Base-by-base conservation (phyloP, 148 eudicot species). In the Beta vulgaris region DNA sequence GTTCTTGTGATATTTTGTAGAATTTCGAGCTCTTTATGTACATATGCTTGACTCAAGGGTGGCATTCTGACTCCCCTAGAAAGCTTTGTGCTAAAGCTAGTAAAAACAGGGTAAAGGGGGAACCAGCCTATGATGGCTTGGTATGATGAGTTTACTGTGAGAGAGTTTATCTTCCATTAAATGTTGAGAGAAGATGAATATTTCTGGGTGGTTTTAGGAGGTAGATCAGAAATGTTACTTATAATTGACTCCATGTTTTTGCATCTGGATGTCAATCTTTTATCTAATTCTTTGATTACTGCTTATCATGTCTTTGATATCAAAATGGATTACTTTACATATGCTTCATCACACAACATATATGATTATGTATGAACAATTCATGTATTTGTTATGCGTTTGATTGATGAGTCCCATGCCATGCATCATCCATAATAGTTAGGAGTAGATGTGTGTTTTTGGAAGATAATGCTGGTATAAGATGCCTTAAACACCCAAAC, bases 1-100 rank as follows among this genome's bases (percentile, higher is more conserved):
- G 21, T 90, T 90, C 75, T 61, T 90, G 78, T 90, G 79, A 84
- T 19, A 55, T n/a, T 43, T 71, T 31, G 53, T 34, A 28, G 68
- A 39, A 64, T 19, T 28, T 39, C 1, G 36, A 10, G 12, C 21
- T 71, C n/a, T 29, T 10, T 4, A 36, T 48, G 75, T 77, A 44
- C 53, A 65, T 63, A 72, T 18, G n/a, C 32, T 25, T 23, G 34
- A 13, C 28, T 16, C 58, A 35, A 77, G 16, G 3, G 26, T 48
- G 58, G 18, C 19, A 15, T 64, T 75, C 37, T 15, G 36, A 29
- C 25, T 36, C 6, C 3, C 12, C 35, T n/a, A 6, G n/a, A 12
- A 53, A 46, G 69, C 67, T 23, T 51, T 37, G 67, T 14, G 77
- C 69, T 61, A 11, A 16, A 73, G 18, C 48, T 54, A 69, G 15